phyloP scores from a whole-genome alignment of 306 rosid genomes.

The Trichosanthes cucumerina region DNA sequence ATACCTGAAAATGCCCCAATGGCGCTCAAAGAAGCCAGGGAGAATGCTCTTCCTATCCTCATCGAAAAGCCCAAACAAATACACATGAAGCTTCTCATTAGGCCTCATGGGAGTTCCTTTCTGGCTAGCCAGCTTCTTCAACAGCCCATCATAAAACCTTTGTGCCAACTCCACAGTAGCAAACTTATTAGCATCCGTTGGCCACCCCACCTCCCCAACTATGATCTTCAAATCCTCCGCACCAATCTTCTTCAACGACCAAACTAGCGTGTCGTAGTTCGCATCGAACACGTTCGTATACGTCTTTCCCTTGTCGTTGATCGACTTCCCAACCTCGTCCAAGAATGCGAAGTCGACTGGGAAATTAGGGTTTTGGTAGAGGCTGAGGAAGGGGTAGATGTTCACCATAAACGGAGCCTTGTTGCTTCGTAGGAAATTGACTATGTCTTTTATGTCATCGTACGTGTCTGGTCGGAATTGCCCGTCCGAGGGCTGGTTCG shows the following conservation, averaged over 20 bases:
- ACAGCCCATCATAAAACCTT: conserved; percentile 49
- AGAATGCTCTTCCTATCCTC: conserved; percentile 56
- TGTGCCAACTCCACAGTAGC: conserved; percentile 27
- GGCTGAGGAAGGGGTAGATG: conserved; percentile 30
- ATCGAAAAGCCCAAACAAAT: conserved; percentile 51
- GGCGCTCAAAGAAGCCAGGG: conserved; percentile 66
- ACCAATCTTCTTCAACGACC: conserved; percentile 40
- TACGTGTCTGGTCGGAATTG: conserved; percentile 29
- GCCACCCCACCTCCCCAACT: conserved; percentile 89
- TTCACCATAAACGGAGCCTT: conserved; percentile 52
- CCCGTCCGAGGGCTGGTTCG: conserved; percentile 57
- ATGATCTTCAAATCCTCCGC: conserved; percentile 26
- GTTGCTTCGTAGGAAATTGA: conserved; percentile 20
- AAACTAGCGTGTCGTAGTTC: conserved; percentile 48
- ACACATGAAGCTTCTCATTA: conserved; percentile 8
- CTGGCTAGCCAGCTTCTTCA: conserved; percentile 34
- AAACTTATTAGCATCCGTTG: conserved; percentile 44
- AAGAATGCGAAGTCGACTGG: conserved; percentile 50
- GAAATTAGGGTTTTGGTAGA: conserved; percentile 24
- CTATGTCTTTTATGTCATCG: conserved; percentile 27
- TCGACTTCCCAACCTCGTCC: conserved; percentile 13
- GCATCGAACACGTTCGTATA: conserved; percentile 68
- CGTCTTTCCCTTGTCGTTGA: conserved; percentile 24
- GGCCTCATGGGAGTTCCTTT: conserved; percentile 52
- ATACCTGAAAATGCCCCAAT: conserved; percentile 65